Evolutionary conservation across 2,329 filamentous ascomycete genomes (phyloP).

Genomic region (Camptophora hylomeconis): DNA sequence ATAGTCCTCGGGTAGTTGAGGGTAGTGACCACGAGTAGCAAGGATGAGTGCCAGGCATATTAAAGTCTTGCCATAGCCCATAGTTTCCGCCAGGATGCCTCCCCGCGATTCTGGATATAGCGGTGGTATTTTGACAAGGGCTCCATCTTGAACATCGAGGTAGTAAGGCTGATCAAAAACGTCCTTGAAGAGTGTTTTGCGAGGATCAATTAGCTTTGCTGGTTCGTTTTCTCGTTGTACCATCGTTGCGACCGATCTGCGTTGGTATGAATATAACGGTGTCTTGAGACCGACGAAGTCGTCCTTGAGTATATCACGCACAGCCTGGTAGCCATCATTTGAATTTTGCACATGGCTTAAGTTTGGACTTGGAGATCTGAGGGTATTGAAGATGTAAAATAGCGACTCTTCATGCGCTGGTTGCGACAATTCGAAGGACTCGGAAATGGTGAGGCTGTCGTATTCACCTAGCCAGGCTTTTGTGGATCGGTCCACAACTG

Average conservation of each 20-base stretch:
- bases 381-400: slow-evolving; percentile 39
- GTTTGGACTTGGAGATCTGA: slow-evolving; percentile 26
- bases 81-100: slow-evolving; percentile 38
- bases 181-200: slow-evolving; percentile 48
- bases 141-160: slow-evolving; percentile 51
- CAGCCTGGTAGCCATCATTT: slow-evolving; percentile 22
- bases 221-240: slow-evolving; percentile 63
- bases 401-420: slow-evolving; percentile 27
- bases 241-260: slow-evolving; percentile 70
- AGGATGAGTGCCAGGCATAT: slow-evolving; percentile 70
- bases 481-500: slow-evolving; percentile 25
- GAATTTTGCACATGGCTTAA: slow-evolving; percentile 20
- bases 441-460: slow-evolving; percentile 8
- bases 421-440: no score
- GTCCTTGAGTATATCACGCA: slow-evolving; percentile 23
- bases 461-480: slow-evolving; percentile 26
- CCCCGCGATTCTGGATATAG: slow-evolving; percentile 63
- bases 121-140: slow-evolving; percentile 50
- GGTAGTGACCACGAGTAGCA: slow-evolving; percentile 57
- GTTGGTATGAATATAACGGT: slow-evolving; percentile 63
- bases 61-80: slow-evolving; percentile 66
- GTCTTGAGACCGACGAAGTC: slow-evolving; percentile 35
- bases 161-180: slow-evolving; percentile 55
- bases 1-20: slow-evolving; percentile 52
- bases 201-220: slow-evolving; percentile 55